phyloP scores from a whole-genome alignment of 768 basidiomycete species.

The Mycena capillaripes region DNA sequence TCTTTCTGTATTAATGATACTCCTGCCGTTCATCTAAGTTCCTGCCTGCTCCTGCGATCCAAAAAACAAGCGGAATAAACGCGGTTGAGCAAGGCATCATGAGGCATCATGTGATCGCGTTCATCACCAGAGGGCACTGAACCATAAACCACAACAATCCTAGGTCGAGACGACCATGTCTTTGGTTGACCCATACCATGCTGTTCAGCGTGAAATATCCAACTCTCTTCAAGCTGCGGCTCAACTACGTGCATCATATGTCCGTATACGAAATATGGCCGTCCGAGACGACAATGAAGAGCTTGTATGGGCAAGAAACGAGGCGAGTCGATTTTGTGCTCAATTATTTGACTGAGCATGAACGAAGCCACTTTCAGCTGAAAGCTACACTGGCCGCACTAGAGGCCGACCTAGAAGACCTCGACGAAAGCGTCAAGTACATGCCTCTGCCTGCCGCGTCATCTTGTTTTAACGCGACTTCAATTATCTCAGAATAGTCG shows the following conservation, averaged over 20 bases:
- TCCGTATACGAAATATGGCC: conserved; percentile 84
- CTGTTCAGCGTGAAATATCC: conserved; percentile 87
- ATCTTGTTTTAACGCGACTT: conserved; percentile 22
- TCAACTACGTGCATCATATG: conserved; percentile 80
- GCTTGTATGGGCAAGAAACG: conserved; percentile 82
- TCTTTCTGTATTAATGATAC: too few relatives aligned
- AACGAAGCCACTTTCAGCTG: conserved; percentile 60
- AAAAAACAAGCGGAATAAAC: too few relatives aligned
- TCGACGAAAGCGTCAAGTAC: conserved; percentile 95
- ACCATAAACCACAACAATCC: neutral
- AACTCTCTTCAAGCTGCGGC: conserved; percentile 77
- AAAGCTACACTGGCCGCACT: conserved; percentile 82
- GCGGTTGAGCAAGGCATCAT: too few relatives aligned
- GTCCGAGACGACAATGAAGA: conserved; percentile 80
- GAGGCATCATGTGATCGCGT: conserved; percentile 21
- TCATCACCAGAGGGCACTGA: neutral
- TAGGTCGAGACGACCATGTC: conserved; percentile 60
- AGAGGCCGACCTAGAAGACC: conserved; percentile 90
- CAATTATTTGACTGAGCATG: neutral
- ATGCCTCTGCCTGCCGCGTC: conserved; percentile 34
- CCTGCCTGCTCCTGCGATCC: too few relatives aligned
- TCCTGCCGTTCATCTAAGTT: too few relatives aligned
- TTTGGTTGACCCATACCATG: conserved; percentile 89
- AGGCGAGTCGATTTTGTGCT: conserved; percentile 58
- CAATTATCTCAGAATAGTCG: conserved; percentile 84